Conservation (phyloP, 345 rosid species). For the Xanthoceras sorbifolium region DNA sequence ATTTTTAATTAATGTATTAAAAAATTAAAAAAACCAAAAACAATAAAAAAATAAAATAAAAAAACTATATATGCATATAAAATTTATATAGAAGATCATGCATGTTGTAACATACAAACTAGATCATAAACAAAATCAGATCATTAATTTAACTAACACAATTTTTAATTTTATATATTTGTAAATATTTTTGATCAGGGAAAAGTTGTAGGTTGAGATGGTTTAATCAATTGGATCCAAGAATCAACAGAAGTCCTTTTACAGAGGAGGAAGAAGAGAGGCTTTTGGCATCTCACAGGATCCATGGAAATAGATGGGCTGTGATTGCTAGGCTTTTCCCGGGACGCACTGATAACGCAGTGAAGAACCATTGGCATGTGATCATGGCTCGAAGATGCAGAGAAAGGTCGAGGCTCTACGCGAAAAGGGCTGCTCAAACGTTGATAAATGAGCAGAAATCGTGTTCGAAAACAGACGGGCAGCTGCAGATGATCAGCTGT, state of each 20-base stretch:
- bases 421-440: conserved; percentile 32
- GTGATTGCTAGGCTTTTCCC: conserved; percentile 80
- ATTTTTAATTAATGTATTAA: too few relatives aligned
- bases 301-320: conserved; percentile 95
- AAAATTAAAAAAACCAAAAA: too few relatives aligned
- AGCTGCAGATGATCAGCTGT: background rate
- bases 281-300: conserved; percentile 69
- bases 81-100: too few relatives aligned
- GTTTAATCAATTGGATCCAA: conserved; percentile 94
- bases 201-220: conserved; percentile 97
- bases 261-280: conserved; percentile 92
- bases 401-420: conserved; percentile 46
- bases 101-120: background rate
- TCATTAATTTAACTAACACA: background rate
- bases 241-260: conserved; percentile 83
- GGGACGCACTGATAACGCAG: conserved; percentile 93
- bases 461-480: background rate
- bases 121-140: too few relatives aligned
- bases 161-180: background rate
- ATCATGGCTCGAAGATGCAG: conserved; percentile 83
- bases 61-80: too few relatives aligned
- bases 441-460: conserved; percentile 8
- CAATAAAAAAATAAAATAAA: too few relatives aligned
- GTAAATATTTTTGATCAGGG: conserved; percentile 37
- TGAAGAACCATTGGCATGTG: conserved; percentile 98